Conservation (phyloP, 2,329 filamentous ascomycete genomes). For the Talaromyces sp. region DNA sequence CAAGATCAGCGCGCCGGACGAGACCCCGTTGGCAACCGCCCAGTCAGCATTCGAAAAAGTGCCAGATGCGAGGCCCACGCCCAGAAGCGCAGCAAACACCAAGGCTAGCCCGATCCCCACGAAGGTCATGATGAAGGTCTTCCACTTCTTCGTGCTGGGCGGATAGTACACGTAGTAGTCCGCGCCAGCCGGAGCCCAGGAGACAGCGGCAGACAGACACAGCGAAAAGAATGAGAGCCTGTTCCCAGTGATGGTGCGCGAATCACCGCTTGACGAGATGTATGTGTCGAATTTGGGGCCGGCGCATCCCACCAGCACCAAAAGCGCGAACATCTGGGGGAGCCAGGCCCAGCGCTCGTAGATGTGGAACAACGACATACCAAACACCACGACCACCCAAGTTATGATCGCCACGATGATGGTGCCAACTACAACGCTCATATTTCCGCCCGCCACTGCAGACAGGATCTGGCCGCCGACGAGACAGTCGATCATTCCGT, state of each 20-base stretch:
- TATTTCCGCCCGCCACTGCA: constrained; percentile 30
- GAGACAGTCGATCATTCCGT: constrained; percentile 37
- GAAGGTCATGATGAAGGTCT: constrained; percentile 34
- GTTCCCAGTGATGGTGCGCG: constrained; percentile 27
- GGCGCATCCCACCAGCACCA: constrained; percentile 35
- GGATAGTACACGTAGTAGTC: constrained; percentile 43
- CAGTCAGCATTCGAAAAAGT: constrained; percentile 14
- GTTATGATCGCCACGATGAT: constrained; percentile 31
- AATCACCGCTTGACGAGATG: constrained; percentile 20
- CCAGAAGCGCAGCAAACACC: constrained; percentile 32
- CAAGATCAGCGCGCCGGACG: constrained; percentile 15
- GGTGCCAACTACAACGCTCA: constrained; percentile 35
- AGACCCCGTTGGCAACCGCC: constrained; percentile 32
- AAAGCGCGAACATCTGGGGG: constrained; percentile 36
- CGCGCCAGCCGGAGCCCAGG: constrained; percentile 30
- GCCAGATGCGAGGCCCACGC: constrained; percentile 37
- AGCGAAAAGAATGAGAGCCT: constrained; percentile 33
- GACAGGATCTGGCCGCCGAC: constrained; percentile 42
- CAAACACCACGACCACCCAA: constrained; percentile 32
- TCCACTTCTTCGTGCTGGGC: constrained; percentile 27
- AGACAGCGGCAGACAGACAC: constrained; percentile 28
- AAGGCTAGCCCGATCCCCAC: constrained; percentile 28
- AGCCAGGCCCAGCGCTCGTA: constrained; percentile 41
- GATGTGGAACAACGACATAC: constrained; percentile 36
- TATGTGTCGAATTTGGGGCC: constrained; percentile 32